Evolutionary conservation across 768 basidiomycete species (phyloP).

Genomic region (Mycena maculata): DNA sequence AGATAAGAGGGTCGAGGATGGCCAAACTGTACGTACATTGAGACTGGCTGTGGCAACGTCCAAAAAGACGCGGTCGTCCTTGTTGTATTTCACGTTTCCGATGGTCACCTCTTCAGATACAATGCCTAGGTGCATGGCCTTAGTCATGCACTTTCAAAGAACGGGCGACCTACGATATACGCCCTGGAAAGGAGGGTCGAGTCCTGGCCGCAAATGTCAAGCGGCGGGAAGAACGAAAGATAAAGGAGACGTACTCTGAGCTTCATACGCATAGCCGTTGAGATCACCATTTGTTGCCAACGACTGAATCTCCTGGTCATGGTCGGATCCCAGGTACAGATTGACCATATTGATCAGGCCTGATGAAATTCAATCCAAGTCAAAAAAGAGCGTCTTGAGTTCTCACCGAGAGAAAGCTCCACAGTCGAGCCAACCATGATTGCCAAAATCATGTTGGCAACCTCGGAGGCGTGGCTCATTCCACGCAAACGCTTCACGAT

Average conservation of each 20-base stretch:
- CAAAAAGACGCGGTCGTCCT: slow-evolving; percentile 70
- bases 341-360: slow-evolving; percentile 77
- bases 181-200: slow-evolving; percentile 80
- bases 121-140: slow-evolving; percentile 48
- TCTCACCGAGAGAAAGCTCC: slow-evolving; percentile 75
- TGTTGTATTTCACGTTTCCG: slow-evolving; percentile 53
- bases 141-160: background rate
- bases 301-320: slow-evolving; percentile 51
- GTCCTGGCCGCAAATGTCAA: slow-evolving; percentile 54
- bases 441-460: slow-evolving; percentile 78
- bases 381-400: background rate
- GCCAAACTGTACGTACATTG: slow-evolving; percentile 61
- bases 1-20: background rate
- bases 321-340: slow-evolving; percentile 66
- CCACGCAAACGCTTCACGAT: slow-evolving; percentile 68
- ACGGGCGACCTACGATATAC: slow-evolving; percentile 62
- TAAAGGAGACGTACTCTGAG: slow-evolving; percentile 55
- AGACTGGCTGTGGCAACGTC: slow-evolving; percentile 67
- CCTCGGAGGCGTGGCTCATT: slow-evolving; percentile 66
- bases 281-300: slow-evolving; percentile 52
- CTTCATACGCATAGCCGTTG: slow-evolving; percentile 72
- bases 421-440: slow-evolving; percentile 75
- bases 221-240: background rate
- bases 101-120: slow-evolving; percentile 59
- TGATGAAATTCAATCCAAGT: slow-evolving; percentile 38